Conservation (phyloP, 495 filamentous ascomycete species). For the Haplographium delicatum region DNA sequence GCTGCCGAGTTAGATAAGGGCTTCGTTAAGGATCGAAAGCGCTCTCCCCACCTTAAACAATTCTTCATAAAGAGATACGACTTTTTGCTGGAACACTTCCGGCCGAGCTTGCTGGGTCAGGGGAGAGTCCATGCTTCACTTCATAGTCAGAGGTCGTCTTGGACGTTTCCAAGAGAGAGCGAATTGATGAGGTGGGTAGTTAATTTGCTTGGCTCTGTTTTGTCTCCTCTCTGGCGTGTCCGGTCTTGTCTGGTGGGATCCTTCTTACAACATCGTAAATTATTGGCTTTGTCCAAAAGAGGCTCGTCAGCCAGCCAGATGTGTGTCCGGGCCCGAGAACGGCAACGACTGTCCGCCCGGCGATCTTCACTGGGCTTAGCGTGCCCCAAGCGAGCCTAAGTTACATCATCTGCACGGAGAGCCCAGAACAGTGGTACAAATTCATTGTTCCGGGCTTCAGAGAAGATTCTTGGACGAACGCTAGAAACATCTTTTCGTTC, state of each 20-base stretch:
- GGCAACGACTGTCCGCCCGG: background rate
- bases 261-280: no score
- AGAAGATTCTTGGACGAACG: background rate
- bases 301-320: no score
- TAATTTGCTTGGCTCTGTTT: conserved; percentile 2
- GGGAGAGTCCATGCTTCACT: conserved; percentile 76
- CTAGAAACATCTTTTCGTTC: background rate
- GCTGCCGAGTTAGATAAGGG: conserved; percentile 4
- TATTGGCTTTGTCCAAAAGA: no score
- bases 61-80: conserved; percentile 81
- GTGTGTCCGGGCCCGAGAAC: no score
- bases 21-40: background rate
- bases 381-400: background rate
- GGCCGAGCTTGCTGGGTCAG: conserved; percentile 90
- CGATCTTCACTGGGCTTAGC: conserved; percentile 8
- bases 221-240: no score
- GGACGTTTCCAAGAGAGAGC: background rate
- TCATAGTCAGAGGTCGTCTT: conserved; percentile 14
- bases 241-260: no score
- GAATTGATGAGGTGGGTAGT: background rate
- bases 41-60: conserved; percentile 67
- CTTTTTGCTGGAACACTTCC: conserved; percentile 86
- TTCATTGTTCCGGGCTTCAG: background rate
- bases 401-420: no score
- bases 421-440: no score